These are phyloP conservation scores for Rutstroemia sp. DNA, from an alignment of 2,329 filamentous ascomycete genomes.

Conservation along the genomic window DNA sequence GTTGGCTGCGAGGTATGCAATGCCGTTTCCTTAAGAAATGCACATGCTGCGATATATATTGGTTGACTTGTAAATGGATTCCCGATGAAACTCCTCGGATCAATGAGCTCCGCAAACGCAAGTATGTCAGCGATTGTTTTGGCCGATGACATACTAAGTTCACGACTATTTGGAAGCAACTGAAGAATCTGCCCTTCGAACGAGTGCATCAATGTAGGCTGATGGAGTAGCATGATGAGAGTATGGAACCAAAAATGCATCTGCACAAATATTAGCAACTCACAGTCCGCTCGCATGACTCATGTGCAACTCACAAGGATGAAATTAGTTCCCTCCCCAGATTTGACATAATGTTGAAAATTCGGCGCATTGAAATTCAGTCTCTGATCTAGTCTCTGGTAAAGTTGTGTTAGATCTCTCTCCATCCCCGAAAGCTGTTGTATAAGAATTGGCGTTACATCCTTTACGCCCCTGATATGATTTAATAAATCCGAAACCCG, in stretches of 20 bases:
- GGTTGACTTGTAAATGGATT: slow-evolving; percentile 88
- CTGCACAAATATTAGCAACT: slow-evolving; percentile 64
- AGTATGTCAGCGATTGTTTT: slow-evolving; percentile 89
- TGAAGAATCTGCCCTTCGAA: slow-evolving; percentile 65
- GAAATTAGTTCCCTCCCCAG: slow-evolving; percentile 78
- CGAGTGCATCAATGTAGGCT: slow-evolving; percentile 73
- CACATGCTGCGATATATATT: slow-evolving; percentile 86
- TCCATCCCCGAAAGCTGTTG: slow-evolving; percentile 71
- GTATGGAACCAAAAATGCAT: slow-evolving; percentile 81
- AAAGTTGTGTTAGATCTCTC: slow-evolving; percentile 61
- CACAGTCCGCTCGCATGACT: slow-evolving; percentile 47
- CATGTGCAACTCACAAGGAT: slow-evolving; percentile 65
- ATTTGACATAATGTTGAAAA: slow-evolving; percentile 76
- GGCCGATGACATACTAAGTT: slow-evolving; percentile 48
- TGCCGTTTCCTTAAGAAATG: slow-evolving; percentile 77
- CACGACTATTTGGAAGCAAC: slow-evolving; percentile 71
- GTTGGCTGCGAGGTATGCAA: slow-evolving; percentile 58
- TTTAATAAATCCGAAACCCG: slow-evolving; percentile 79
- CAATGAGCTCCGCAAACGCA: slow-evolving; percentile 77
- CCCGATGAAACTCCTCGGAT: slow-evolving; percentile 77
- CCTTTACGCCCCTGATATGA: slow-evolving; percentile 64
- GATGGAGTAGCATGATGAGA: slow-evolving; percentile 76
- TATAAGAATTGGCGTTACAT: slow-evolving; percentile 69
- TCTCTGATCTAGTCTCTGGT: slow-evolving; percentile 66
- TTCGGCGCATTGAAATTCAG: slow-evolving; percentile 81